Percentiles rank a stretch among this genome's conserved stretches.
These are phyloP conservation scores for Hypoxylon fragiforme DNA, from an alignment of 495 filamentous ascomycete genomes.

Conservation along the genomic window DNA sequence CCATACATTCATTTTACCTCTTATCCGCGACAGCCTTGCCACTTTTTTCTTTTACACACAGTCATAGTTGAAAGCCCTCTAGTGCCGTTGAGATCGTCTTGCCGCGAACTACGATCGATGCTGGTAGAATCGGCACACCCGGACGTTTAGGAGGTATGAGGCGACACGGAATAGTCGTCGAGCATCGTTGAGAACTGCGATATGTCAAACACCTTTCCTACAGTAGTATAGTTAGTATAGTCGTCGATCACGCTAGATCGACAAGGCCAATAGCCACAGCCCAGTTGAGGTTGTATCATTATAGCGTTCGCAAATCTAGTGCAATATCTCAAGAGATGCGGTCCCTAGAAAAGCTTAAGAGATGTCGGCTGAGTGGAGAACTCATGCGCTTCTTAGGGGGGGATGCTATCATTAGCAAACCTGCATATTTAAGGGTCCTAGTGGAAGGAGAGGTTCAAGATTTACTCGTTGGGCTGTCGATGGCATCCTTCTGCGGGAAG, in stretches of 20 bases:
- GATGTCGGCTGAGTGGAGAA: constrained; percentile 32
- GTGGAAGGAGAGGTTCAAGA: constrained; percentile 15
- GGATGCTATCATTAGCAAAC: constrained; percentile 4
- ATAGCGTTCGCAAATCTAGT: constrained; percentile 15
- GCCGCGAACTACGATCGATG: not conserved
- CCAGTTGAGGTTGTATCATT: constrained; percentile 18
- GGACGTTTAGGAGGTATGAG: constrained; percentile 11
- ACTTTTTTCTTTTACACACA: no score
- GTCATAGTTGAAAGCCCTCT: constrained; percentile 1
- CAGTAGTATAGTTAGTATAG: constrained; percentile 11
- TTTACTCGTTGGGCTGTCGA: constrained; percentile 12
- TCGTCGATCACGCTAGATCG: constrained; percentile 19
- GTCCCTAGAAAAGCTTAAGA: constrained; percentile 19
- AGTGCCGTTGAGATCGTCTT: constrained; percentile 15
- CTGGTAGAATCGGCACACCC: constrained; percentile 9
- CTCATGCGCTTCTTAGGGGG: constrained; percentile 10
- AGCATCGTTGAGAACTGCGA: constrained; percentile 8
- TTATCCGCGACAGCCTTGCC: constrained; percentile 23
- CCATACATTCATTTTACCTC: not conserved
- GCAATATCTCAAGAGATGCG: constrained; percentile 14
- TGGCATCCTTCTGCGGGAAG: constrained; percentile 14
- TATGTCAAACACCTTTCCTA: constrained; percentile 17
- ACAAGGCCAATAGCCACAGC: constrained; percentile 17
- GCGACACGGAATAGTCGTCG: constrained; percentile 19
- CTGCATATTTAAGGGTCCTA: constrained; percentile 29